Percentiles rank a stretch among this genome's conserved stretches.
phyloP scores from a whole-genome alignment of 768 basidiomycete genomes.

The Termitomyces sp. region DNA sequence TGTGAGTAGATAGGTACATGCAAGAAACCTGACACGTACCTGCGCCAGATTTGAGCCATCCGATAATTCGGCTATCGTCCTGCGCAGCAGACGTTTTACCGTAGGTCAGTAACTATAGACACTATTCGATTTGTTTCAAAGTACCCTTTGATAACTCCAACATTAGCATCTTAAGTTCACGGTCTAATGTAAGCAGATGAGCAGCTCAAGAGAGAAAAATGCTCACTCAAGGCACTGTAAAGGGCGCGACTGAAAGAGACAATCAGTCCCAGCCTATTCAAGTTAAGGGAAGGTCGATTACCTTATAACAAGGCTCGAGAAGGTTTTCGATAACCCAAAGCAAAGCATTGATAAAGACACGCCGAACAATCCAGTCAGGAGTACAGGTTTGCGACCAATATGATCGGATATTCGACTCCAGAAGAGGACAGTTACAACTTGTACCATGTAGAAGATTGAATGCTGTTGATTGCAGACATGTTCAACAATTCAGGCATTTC shows the following conservation, averaged over 20 bases:
- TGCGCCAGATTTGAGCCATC: constrained; percentile 64
- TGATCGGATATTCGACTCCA: constrained; percentile 75
- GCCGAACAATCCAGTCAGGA: constrained; percentile 59
- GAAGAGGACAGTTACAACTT: constrained; percentile 63
- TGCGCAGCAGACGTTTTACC: constrained; percentile 13
- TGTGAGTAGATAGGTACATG: neutral
- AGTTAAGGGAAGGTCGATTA: constrained; percentile 9
- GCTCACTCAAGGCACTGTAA: constrained; percentile 61
- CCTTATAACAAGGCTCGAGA: constrained; percentile 55
- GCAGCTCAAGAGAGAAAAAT: neutral
- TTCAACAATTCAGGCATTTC: neutral
- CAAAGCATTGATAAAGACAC: constrained; percentile 65
- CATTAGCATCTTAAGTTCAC: constrained; percentile 41
- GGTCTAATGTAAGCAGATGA: neutral
- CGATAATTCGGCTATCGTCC: constrained; percentile 69
- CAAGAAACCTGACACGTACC: constrained; percentile 22
- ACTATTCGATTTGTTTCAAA: too few relatives aligned
- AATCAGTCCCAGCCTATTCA: neutral
- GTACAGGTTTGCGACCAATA: constrained; percentile 70
- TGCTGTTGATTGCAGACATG: constrained; percentile 34
- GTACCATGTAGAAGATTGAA: constrained; percentile 70
- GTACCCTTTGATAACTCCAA: constrained; percentile 62
- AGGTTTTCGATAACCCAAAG: constrained; percentile 67
- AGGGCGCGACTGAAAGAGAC: constrained; percentile 44
- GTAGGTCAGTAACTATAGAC: neutral